Conservation (phyloP, 2,329 filamentous ascomycete genomes). For the Diaporthe citriasiana region DNA sequence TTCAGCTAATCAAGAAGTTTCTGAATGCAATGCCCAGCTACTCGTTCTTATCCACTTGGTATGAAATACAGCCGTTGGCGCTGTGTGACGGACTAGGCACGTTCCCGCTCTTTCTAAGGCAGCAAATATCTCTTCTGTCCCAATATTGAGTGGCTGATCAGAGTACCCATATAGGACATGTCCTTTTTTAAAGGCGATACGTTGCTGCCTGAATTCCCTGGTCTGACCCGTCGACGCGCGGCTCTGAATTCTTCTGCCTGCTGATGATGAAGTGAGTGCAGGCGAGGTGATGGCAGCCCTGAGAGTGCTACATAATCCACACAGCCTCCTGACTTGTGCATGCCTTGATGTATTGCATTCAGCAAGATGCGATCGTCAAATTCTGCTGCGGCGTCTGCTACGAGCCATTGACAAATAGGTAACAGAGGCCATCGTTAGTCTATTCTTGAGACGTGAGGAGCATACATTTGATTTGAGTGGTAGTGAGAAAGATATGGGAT, state of each 20-base stretch:
- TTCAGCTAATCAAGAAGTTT: neutral
- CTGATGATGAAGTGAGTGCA: neutral
- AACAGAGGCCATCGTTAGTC: neutral
- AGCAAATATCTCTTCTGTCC: neutral
- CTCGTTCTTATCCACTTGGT: no score
- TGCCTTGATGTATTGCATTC: neutral
- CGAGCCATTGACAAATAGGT: neutral
- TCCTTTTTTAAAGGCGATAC: neutral
- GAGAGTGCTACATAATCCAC: neutral
- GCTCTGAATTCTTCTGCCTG: constrained; percentile 13
- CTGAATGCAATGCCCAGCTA: no score
- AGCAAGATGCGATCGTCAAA: neutral
- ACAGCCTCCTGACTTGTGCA: neutral
- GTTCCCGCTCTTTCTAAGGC: neutral
- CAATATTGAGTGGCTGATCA: neutral
- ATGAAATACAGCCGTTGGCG: neutral
- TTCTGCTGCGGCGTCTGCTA: neutral
- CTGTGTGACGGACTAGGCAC: neutral
- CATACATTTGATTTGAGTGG: neutral
- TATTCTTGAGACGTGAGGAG: neutral
- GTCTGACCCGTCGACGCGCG: neutral
- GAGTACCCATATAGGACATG: neutral
- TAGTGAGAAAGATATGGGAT: neutral
- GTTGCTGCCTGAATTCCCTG: neutral
- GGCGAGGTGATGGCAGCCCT: neutral